Base-by-base conservation (phyloP, 345 rosid species). In the Clarkia xantiana region DNA sequence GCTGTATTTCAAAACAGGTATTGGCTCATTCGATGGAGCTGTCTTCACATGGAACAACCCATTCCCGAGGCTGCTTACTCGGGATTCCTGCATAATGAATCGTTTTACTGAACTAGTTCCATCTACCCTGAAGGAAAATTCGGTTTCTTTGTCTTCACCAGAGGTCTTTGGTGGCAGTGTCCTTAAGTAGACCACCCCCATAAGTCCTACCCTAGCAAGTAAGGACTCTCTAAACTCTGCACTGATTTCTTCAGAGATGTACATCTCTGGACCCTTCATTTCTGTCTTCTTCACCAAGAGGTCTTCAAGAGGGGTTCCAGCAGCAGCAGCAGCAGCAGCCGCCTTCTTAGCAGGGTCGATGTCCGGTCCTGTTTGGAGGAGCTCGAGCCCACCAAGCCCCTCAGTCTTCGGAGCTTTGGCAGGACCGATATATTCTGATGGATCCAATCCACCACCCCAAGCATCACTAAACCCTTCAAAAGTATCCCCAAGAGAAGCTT, bases 361-460 rank as follows among this genome's bases (percentile, higher is more conserved):
- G 7, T 63, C 78, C 0, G 53, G 40, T 25, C 95, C 85, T 0
- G 98, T 84, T 56, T 84, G 94, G 77, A 91, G 62, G 62, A 86
- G 71, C 69, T 91, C 98, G 59, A 91, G 90, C 61, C 98, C 98
- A 15, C 90, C 84, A 9, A 91, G 96, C 36, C 96, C 96, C 59
- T 91, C 80, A 59, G 79, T 70, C 62, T 81, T 91, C 6, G 60
- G 65, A 45, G 77, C 72, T 62, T 91, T 80, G 72, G 79, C 74
- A 1, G 83, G 67, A 47, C 94, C 96, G 15, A 91, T 75, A 42
- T 81, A 91, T 71, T 86, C 96, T 0, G 98, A 91, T 1, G 95
- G 85, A 71, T 91, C 98, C 73, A 91, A 72, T 39, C 95, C 98
- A 42, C 96, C 98, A 59, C 98, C 98, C 90, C 94, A 86, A 17